These are phyloP conservation scores for Xerocomellus amylosporus DNA, from an alignment of 768 basidiomycete species.

Conservation along the genomic window DNA sequence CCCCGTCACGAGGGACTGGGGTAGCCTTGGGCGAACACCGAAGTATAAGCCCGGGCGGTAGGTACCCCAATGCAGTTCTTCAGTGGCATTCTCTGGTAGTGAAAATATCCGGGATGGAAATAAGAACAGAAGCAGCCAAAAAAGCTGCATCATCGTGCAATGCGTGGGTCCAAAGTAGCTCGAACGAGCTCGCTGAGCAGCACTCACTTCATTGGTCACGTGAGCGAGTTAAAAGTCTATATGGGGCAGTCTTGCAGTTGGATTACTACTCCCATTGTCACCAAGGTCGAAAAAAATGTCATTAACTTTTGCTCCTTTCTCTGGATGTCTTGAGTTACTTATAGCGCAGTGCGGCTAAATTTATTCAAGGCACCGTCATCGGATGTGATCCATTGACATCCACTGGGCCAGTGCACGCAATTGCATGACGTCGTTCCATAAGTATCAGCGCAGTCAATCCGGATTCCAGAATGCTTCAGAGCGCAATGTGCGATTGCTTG, in stretches of 20 bases:
- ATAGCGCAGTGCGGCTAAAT: too few relatives aligned
- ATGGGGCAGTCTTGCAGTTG: too few relatives aligned
- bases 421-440: too few relatives aligned
- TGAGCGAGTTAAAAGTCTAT: not conserved
- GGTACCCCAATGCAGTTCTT: conserved; percentile 62
- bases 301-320: too few relatives aligned
- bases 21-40: conserved; percentile 79
- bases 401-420: too few relatives aligned
- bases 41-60: conserved; percentile 96
- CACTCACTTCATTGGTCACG: not conserved
- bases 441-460: not conserved
- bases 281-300: too few relatives aligned
- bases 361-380: too few relatives aligned
- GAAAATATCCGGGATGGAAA: conserved; percentile 19
- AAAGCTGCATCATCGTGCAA: conserved; percentile 17
- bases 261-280: too few relatives aligned
- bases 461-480: too few relatives aligned
- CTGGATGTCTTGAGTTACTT: too few relatives aligned
- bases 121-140: conserved; percentile 29
- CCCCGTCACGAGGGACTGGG: conserved; percentile 89
- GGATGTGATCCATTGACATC: too few relatives aligned
- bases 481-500: not conserved
- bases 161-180: not conserved
- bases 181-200: not conserved
- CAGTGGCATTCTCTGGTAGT: conserved; percentile 33